Percentiles rank a stretch among this genome's conserved stretches.
phyloP scores from a whole-genome alignment of 2,329 filamentous ascomycete genomes.

The Talaromyces sp. region DNA sequence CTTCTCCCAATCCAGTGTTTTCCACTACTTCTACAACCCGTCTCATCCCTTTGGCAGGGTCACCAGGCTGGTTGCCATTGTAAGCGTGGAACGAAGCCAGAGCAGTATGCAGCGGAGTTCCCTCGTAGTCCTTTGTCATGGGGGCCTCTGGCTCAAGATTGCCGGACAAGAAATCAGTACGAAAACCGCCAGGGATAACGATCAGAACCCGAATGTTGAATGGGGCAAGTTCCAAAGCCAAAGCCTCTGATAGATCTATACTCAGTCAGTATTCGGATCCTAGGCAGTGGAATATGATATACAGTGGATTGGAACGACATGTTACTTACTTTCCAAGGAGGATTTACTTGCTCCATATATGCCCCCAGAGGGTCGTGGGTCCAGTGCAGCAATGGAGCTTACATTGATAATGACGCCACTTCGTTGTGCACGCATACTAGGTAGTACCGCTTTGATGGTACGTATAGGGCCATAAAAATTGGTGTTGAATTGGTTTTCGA shows the following conservation, averaged over 20 bases:
- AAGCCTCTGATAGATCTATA: background rate
- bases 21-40: background rate
- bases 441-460: background rate
- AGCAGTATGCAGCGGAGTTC: background rate
- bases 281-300: background rate
- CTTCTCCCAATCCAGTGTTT: background rate
- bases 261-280: background rate
- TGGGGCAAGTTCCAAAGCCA: background rate
- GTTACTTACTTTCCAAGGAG: background rate
- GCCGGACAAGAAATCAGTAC: background rate
- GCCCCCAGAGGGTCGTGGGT: background rate
- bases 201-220: too few relatives aligned
- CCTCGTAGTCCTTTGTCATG: background rate
- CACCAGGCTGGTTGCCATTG: background rate
- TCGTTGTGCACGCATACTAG: background rate
- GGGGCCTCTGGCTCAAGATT: background rate
- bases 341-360: constrained; percentile 1
- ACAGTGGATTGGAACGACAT: background rate
- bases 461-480: background rate
- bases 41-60: background rate
- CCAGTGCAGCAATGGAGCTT: background rate
- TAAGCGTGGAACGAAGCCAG: background rate
- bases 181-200: too few relatives aligned
- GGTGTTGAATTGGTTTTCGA: background rate
- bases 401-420: constrained; percentile 1